Conservation (phyloP, 106 monocot species). For the Phalaenopsis equestris region DNA sequence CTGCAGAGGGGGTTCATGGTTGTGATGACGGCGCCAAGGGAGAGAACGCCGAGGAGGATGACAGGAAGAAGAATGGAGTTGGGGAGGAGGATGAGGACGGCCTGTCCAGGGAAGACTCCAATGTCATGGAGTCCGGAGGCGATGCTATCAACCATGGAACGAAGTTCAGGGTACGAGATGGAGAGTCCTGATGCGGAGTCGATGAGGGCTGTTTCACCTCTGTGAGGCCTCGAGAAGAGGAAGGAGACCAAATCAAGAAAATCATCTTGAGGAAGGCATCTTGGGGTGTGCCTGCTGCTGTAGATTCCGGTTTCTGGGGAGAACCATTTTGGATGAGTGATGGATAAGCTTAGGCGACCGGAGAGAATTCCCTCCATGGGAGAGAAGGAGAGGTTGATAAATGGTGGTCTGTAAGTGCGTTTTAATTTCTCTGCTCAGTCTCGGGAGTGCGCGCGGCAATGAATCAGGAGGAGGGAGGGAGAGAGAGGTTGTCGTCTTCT, state of each 20-base stretch:
- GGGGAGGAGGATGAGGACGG: slow-evolving; percentile 41
- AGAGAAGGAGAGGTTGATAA: background rate
- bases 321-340: slow-evolving; percentile 14
- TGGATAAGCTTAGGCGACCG: too few species aligned
- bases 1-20: slow-evolving; percentile 42
- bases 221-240: slow-evolving; percentile 40
- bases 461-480: too few species aligned
- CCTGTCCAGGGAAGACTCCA: slow-evolving; percentile 17
- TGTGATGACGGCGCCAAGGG: slow-evolving; percentile 30
- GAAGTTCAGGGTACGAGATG: slow-evolving; percentile 29
- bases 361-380: too few species aligned
- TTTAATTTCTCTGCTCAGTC: too few species aligned
- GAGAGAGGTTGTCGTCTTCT: too few species aligned
- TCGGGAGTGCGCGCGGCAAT: too few species aligned
- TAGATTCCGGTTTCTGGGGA: slow-evolving; percentile 53
- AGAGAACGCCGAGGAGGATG: slow-evolving; percentile 30
- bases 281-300: slow-evolving; percentile 40
- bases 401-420: too few species aligned
- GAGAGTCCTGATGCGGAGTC: slow-evolving; percentile 35
- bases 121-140: slow-evolving; percentile 32
- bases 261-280: slow-evolving; percentile 31
- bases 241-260: slow-evolving; percentile 37
- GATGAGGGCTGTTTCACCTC: slow-evolving; percentile 35
- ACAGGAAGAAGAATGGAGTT: slow-evolving; percentile 45
- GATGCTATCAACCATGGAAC: slow-evolving; percentile 22